phyloP scores from a whole-genome alignment of 2,329 filamentous ascomycete genomes.

The Curvularia verruculosa region DNA sequence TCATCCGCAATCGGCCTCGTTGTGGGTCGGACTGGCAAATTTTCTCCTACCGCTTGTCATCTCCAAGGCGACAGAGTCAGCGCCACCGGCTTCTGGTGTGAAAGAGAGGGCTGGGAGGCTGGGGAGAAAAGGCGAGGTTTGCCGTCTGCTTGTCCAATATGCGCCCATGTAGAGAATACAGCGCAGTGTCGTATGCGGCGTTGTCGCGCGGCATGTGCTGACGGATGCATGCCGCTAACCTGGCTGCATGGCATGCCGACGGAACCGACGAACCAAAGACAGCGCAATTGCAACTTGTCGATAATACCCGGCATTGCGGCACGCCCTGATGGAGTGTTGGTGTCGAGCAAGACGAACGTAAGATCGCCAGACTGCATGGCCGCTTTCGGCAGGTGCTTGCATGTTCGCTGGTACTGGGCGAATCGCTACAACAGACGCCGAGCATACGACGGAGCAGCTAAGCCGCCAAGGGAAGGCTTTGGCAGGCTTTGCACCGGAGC shows the following conservation, averaged over 20 bases:
- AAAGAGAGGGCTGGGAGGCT: not conserved
- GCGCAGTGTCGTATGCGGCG: not conserved
- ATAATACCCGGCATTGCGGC: slow-evolving; percentile 20
- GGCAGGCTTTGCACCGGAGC: slow-evolving; percentile 29
- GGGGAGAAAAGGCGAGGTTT: not conserved
- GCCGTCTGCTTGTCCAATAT: not conserved
- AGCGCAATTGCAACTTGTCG: slow-evolving; percentile 1
- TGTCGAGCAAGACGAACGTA: slow-evolving; percentile 26
- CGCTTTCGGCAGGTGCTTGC: slow-evolving; percentile 35
- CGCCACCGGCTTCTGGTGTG: no score
- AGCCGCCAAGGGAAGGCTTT: slow-evolving; percentile 39
- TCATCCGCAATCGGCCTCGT: slow-evolving; percentile 7
- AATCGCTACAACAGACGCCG: slow-evolving; percentile 12
- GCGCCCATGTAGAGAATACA: not conserved
- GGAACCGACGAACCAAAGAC: slow-evolving; percentile 9
- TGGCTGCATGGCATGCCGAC: not conserved
- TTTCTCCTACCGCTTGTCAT: slow-evolving; percentile 13
- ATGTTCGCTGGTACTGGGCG: slow-evolving; percentile 13
- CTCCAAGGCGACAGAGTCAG: slow-evolving; percentile 1
- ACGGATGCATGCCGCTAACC: not conserved
- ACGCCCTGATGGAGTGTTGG: slow-evolving; percentile 7
- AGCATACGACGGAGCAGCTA: slow-evolving; percentile 26
- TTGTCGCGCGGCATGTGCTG: not conserved
- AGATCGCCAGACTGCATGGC: slow-evolving; percentile 22
- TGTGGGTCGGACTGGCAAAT: slow-evolving; percentile 21